phyloP scores from a whole-genome alignment of 164 flowering plant species.

The Piper longum region DNA sequence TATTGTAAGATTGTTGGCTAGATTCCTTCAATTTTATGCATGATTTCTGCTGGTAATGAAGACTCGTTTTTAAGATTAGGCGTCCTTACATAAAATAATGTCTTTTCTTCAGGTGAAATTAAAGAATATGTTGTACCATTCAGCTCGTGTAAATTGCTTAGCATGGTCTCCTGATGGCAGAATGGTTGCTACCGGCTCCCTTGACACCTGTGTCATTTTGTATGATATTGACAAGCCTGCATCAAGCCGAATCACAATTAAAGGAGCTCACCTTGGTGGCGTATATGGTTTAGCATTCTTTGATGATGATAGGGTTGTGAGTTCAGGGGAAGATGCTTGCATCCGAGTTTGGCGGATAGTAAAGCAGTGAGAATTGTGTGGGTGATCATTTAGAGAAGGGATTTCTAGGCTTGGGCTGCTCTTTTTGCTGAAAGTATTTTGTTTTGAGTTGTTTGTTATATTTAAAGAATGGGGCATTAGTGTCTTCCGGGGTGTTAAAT shows the following conservation, averaged over 20 bases:
- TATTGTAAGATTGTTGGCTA: too few species aligned
- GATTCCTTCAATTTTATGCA: too few species aligned
- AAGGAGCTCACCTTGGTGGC: conserved; percentile 94
- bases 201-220: conserved; percentile 72
- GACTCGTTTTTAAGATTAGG: not conserved
- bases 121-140: conserved; percentile 90
- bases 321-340: conserved; percentile 96
- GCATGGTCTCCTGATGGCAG: conserved; percentile 89
- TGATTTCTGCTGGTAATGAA: too few species aligned
- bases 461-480: too few species aligned
- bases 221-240: conserved; percentile 78
- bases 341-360: conserved; percentile 64
- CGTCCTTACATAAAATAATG: not conserved
- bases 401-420: not conserved
- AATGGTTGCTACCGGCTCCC: conserved; percentile 90
- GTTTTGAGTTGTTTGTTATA: too few species aligned
- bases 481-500: too few species aligned
- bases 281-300: conserved; percentile 76
- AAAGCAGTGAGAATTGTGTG: conserved; percentile 19
- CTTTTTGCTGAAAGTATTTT: too few species aligned
- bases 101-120: conserved; percentile 59
- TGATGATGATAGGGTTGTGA: conserved; percentile 52
- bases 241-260: conserved; percentile 67
- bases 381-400: not conserved
- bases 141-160: conserved; percentile 83